Evolutionary conservation across 306 rosid species (phyloP).

Genomic region (Trifolium dubium): DNA sequence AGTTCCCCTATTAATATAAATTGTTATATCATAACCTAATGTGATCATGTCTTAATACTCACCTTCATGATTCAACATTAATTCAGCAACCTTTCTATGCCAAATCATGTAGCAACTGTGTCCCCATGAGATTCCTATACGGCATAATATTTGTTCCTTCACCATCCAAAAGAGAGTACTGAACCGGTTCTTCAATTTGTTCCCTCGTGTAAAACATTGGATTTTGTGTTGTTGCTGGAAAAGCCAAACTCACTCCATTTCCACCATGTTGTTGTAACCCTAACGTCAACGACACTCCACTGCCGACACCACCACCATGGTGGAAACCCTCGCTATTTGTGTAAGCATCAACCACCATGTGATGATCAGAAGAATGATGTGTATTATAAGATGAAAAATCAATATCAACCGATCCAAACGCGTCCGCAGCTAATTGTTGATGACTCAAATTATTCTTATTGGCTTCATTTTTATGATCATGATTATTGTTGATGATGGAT

Average conservation of each 20-base stretch:
- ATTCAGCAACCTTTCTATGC: slow-evolving; percentile 44
- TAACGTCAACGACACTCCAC: slow-evolving; percentile 84
- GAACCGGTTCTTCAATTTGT: slow-evolving; percentile 66
- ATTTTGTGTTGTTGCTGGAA: slow-evolving; percentile 50
- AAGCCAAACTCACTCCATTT: slow-evolving; percentile 67
- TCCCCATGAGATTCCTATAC: slow-evolving; percentile 85
- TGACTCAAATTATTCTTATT: slow-evolving; percentile 17
- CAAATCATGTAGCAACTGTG: slow-evolving; percentile 84
- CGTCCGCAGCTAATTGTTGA: slow-evolving; percentile 6
- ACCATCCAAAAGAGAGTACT: slow-evolving; percentile 78
- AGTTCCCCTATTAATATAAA: not conserved
- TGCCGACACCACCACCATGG: slow-evolving; percentile 42
- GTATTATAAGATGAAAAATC: slow-evolving; percentile 63
- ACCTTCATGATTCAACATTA: slow-evolving; percentile 20
- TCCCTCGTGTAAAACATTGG: slow-evolving; percentile 65
- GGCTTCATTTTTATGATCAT: slow-evolving; percentile 44
- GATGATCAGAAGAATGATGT: slow-evolving; percentile 42
- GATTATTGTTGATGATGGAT: slow-evolving; percentile 62
- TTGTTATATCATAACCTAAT: not conserved
- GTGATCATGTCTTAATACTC: not conserved
- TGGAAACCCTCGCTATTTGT: slow-evolving; percentile 31
- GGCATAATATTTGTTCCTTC: slow-evolving; percentile 76
- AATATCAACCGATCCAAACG: slow-evolving; percentile 73
- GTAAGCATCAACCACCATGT: slow-evolving; percentile 29
- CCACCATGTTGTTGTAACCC: slow-evolving; percentile 86